Base-by-base conservation (phyloP, 805 yeast species). In the Saccharomycopsis fodiens region DNA sequence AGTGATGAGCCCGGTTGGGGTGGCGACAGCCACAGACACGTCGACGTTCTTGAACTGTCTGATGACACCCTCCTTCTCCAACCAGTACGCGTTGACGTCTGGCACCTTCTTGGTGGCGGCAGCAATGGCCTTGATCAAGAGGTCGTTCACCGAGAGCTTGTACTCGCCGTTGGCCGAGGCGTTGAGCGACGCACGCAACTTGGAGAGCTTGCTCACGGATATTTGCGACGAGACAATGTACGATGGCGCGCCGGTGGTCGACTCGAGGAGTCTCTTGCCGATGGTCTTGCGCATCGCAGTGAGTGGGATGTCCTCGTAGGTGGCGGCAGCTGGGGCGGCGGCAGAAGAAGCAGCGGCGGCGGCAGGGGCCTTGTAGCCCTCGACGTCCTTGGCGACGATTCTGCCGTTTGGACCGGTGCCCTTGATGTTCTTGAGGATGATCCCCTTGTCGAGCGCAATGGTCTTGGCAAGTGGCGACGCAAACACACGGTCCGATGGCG, bases 391-490 rank as follows among this genome's bases (percentile, higher is more conserved):
- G 60, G 89, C 93, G 54, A 85, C 74, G 63, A 93, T 86, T 73
- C 98, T 85, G 56, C 97, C 97, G 59, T 74, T 74, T 62, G 97
- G 97, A 57, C 98, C 98, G 37, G 96, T 68, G 60, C 97, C 97
- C 65, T 78, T 78, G 60, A 93, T 72, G 58, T 78, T 78, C 70
- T 84, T 86, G 60, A 91, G 76, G 37, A 94, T 74, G 59, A 91
- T 72, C 58, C 97, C 98, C 65, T 82, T 78, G 66, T 91, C 96
- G 55, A 89, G 73, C 50, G 98, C 98, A 53, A 93, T 71, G 55
- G 79, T 79, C 74, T 91, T 91, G 51, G 98, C 98, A 54, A 84
- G 71, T 48, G 98, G 98, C 51, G 97, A 89, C 38, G 97, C 97
- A 55, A 86, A 64, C 63, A 93, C 82, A 68, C 96, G 78, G 56